Evolutionary conservation across 1,284 basidiomycete species (phyloP), one percentile per base, ranked within the genome.

Genomic region (Ustilago sp.): DNA sequence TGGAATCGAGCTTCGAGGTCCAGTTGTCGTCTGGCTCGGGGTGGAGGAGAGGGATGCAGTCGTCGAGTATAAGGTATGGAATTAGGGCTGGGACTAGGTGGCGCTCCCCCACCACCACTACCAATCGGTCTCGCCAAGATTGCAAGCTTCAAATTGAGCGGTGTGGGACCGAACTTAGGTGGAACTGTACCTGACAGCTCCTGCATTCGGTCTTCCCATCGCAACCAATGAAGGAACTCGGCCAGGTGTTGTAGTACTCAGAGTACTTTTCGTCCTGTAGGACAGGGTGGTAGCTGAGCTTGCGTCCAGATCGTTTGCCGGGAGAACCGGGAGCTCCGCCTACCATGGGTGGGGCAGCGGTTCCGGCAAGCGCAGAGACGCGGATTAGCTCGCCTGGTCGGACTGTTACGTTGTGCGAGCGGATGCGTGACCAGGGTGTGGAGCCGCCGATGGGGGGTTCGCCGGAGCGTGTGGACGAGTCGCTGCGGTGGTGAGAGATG

Each of bases 151-250:
- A 79, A 39, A 23, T 45, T 65, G 17, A 77, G 52, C 41, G 74
- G 74, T 4, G 63, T 70, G 12, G 73, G 68, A 2, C 74, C 77
- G 50, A 80, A 79, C 31, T 74, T 63, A 35, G 59, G 56, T 1
- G 82, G 81, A 6, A 82, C 82, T 7, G 68, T 68, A n/a, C 83
- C 83, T 5, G 70, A 63, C 2, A 83, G 74, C 64, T 82, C 81
- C 47, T 83, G 80, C 63, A 74, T 74, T 19, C 69, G 57, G 12
- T 59, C 51, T 34, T 85, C 74, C 77, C 83, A 84, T 17, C 34
- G 43, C 19, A 85, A 68, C 83, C 83, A 85, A 52, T 76, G 60
- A 36, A 85, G 72, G 74, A 83, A 85, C 17, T 69, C 67, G n/a
- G 74, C 76, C 82, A 74, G 36, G 67, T 77, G 51, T 74, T 68